Evolutionary conservation across 2,329 filamentous ascomycete genomes (phyloP), one percentile per base, ranked within the genome.

Genomic region (Xylaria sp.): DNA sequence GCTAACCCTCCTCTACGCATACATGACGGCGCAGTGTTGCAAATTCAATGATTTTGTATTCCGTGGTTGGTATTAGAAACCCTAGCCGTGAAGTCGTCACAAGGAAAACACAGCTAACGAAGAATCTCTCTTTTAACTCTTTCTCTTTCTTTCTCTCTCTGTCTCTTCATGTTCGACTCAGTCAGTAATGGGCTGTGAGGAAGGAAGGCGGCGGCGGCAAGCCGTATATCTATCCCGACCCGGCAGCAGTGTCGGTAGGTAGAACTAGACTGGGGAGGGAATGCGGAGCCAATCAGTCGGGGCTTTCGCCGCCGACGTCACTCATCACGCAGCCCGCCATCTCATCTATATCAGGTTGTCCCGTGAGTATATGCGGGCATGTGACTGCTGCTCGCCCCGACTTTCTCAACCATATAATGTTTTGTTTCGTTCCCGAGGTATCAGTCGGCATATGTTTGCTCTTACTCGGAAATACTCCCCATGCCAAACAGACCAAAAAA

Each of bases 81-180:
- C 68, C 64, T 69, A 60, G 68, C 70, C 69, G 54, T 71, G 60
- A 69, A 67, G 61, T 70, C 70, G 65, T 72, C 61, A 68, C 56
- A 64, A 65, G 63, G 59, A 65, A 62, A 63, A 52, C 55, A 62
- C 60, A 54, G 60, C 57, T 53, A 62, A 62, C 50, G 62, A 48
- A 61, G 53, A 64, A 62, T 57, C 48, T 58, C 53, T 58, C n/a
- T n/a, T n/a, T n/a, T n/a, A n/a, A n/a, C n/a, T n/a, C n/a, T n/a
- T n/a, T n/a, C n/a, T n/a, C 29, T 26, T 13, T 13, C 29, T 34
- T 34, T 34, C 29, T 34, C 29, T 13, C 24, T 26, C n/a, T n/a
- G n/a, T 57, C 48, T 58, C 53, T 59, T 59, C 53, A 49, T 63
- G 55, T 59, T 60, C 57, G 58, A 34, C 29, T 64, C 57, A n/a